Percentiles rank a stretch among this genome's conserved stretches.
These are phyloP conservation scores for Pythium aquatile DNA, from an alignment of 352 stramenopile species.

Conservation along the genomic window DNA sequence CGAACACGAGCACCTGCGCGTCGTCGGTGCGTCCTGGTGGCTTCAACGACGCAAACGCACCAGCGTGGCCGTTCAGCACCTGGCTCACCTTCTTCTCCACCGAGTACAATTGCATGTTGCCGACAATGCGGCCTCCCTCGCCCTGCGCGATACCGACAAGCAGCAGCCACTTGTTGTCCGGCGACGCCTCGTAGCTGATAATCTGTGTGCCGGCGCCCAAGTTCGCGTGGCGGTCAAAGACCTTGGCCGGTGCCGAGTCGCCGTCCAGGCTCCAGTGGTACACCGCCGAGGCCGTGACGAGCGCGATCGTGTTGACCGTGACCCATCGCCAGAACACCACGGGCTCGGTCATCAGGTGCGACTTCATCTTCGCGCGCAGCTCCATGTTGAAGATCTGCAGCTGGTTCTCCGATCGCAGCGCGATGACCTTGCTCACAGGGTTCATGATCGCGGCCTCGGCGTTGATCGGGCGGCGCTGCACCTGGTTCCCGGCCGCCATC, in stretches of 20 bases:
- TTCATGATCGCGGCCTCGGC: slow-evolving; percentile 99
- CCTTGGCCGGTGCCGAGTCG: slow-evolving; percentile 90
- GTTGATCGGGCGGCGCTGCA: slow-evolving; percentile 95
- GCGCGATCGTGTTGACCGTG: slow-evolving; percentile 94
- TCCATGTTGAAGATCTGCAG: slow-evolving; percentile 99
- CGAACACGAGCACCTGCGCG: slow-evolving; percentile 87
- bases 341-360: slow-evolving; percentile 89
- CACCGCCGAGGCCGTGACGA: slow-evolving; percentile 96
- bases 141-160: slow-evolving; percentile 97
- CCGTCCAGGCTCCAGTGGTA: slow-evolving; percentile 98
- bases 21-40: slow-evolving; percentile 91
- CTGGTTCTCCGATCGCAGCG: slow-evolving; percentile 87
- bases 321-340: slow-evolving; percentile 99
- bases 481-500: slow-evolving; percentile 82
- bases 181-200: slow-evolving; percentile 99
- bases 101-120: slow-evolving; percentile 99
- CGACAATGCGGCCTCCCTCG: slow-evolving; percentile 91
- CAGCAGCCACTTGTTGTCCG: slow-evolving; percentile 98
- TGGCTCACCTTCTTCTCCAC: slow-evolving; percentile 99
- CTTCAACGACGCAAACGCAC: slow-evolving; percentile 96
- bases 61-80: slow-evolving; percentile 96
- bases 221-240: slow-evolving; percentile 97
- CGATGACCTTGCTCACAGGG: slow-evolving; percentile 92
- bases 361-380: slow-evolving; percentile 98
- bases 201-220: slow-evolving; percentile 96